Conservation (phyloP, 139 green algal genomes). For the Haematococcus sp. region DNA sequence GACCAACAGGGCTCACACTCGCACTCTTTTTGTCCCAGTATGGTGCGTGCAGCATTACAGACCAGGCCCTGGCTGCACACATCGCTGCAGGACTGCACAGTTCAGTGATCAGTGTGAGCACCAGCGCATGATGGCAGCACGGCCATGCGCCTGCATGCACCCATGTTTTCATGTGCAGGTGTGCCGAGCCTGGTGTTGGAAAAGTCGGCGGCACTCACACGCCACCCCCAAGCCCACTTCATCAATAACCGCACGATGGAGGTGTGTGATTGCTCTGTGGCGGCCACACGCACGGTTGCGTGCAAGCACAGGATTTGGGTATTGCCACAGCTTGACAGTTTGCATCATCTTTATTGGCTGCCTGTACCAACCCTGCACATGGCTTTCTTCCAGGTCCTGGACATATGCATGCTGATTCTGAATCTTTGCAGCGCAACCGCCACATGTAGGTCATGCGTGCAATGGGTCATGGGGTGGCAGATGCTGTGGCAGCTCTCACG, state of each 20-base stretch:
- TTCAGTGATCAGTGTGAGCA: not conserved
- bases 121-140: not conserved
- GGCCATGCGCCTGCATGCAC: not conserved
- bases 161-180: conserved; percentile 22
- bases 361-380: too few species aligned
- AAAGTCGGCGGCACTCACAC: conserved; percentile 24
- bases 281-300: too few species aligned
- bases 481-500: conserved; percentile 36
- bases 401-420: too few species aligned
- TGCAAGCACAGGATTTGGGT: not conserved
- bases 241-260: conserved; percentile 97
- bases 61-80: too few species aligned
- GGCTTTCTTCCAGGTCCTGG: not conserved
- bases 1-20: conserved; percentile 75
- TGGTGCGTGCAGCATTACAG: too few species aligned
- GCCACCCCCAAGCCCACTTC: conserved; percentile 89
- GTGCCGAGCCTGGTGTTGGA: conserved; percentile 72
- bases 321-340: not conserved
- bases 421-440: too few species aligned
- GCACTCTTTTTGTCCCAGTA: conserved; percentile 63
- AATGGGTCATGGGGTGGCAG: conserved; percentile 31
- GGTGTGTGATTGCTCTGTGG: conserved; percentile 37
- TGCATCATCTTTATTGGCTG: not conserved
- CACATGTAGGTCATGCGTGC: too few species aligned
- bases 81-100: too few species aligned